Percentiles rank a stretch among this genome's conserved stretches.
Conservation (phyloP, 805 yeast genomes). For the Yarrowia hollandica region DNA sequence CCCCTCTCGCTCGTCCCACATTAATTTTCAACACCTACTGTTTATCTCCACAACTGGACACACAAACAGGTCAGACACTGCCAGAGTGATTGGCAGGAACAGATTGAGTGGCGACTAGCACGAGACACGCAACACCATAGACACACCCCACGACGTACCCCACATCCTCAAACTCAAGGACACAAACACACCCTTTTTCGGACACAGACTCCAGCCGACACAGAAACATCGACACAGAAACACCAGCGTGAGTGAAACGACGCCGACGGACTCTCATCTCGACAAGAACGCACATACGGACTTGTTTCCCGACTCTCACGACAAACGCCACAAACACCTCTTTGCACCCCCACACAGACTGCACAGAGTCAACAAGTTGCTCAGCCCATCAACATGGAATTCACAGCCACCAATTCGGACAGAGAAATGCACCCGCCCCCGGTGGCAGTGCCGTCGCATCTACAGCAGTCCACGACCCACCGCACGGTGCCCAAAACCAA, state of each 20-base stretch:
- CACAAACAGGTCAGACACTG: no score
- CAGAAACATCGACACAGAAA: neutral
- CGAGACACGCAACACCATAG: neutral
- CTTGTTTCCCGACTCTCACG: no score
- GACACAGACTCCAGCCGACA: no score
- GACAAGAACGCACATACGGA: neutral
- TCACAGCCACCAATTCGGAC: conserved; percentile 26
- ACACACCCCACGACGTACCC: no score
- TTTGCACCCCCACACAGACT: no score
- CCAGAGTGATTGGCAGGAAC: no score
- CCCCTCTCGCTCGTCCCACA: conserved; percentile 30
- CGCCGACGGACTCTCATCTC: neutral
- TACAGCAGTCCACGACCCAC: conserved; percentile 24
- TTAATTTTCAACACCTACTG: conserved; percentile 22
- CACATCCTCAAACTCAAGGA: no score
- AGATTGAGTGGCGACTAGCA: no score
- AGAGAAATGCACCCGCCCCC: conserved; percentile 27
- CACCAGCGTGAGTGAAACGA: no score
- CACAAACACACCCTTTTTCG: no score
- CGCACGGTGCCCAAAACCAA: conserved; percentile 29
- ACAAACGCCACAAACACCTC: neutral
- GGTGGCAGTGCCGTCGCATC: conserved; percentile 29
- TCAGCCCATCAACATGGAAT: conserved; percentile 1
- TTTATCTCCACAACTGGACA: conserved; percentile 18
- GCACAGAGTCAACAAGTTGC: no score